These are phyloP conservation scores for Fusarium sambucinum DNA, from an alignment of 2,329 filamentous ascomycete species.

Conservation along the genomic window DNA sequence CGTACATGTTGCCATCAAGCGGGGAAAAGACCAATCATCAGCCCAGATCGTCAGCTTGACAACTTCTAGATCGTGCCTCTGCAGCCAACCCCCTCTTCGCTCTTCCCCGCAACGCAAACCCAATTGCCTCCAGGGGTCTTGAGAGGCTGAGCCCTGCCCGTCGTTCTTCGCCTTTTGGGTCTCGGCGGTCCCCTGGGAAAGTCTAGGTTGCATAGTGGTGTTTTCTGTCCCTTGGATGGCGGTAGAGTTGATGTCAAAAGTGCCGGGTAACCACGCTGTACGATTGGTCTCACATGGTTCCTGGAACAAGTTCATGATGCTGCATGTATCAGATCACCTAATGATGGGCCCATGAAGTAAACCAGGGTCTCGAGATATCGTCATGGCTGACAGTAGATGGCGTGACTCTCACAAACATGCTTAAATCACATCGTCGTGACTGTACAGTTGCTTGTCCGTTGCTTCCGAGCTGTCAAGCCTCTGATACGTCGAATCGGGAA, in stretches of 20 bases:
- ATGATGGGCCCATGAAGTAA: slow-evolving; percentile 28
- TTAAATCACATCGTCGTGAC: slow-evolving; percentile 28
- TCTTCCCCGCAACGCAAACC: slow-evolving; percentile 32
- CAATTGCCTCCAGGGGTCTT: slow-evolving; percentile 37
- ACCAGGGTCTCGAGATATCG: slow-evolving; percentile 10
- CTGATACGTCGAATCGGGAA: slow-evolving; percentile 19
- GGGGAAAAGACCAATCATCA: slow-evolving; percentile 37
- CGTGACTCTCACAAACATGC: slow-evolving; percentile 27
- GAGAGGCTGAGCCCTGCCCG: slow-evolving; percentile 13
- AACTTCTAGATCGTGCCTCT: slow-evolving; percentile 21
- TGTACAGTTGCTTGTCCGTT: slow-evolving; percentile 35
- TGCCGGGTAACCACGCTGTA: neutral
- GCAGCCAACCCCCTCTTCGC: slow-evolving; percentile 12
- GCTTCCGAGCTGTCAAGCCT: slow-evolving; percentile 15
- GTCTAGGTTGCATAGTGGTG: slow-evolving; percentile 8
- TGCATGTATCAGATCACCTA: slow-evolving; percentile 11
- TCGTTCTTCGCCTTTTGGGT: neutral
- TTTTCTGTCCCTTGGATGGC: slow-evolving; percentile 7
- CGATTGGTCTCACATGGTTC: slow-evolving; percentile 8
- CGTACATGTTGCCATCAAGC: slow-evolving; percentile 31
- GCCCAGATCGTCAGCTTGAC: slow-evolving; percentile 25
- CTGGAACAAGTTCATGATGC: slow-evolving; percentile 1
- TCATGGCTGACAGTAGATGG: slow-evolving; percentile 29
- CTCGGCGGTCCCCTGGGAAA: neutral
- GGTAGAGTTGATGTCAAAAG: slow-evolving; percentile 6